Evolutionary conservation across 176 grass and related monocot genomes (phyloP), one percentile per base, ranked within the genome.

Genomic region (Oryza glaberrima): DNA sequence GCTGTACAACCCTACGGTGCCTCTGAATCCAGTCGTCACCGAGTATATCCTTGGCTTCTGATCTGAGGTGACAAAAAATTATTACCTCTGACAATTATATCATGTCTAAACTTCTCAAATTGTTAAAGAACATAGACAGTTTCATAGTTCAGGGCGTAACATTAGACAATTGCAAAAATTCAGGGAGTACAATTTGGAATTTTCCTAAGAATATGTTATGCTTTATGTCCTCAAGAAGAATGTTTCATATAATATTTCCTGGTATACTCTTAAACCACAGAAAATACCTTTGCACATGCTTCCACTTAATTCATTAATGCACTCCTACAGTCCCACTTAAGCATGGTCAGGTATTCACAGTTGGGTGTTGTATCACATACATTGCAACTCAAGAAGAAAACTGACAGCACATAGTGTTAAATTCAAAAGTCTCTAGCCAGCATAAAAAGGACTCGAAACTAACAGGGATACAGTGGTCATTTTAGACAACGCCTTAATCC

Each of bases 11-110:
- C 81, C 92, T 92, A 48, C 93, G 86, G 67, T 96, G 88, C 73
- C 72, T 91, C 78, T 96, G 88, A 85, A 99, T 88, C 96, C 96
- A 99, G 83, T 99, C 84, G 72, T 88, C 84, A 68, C 88, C 93
- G 30, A 99, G 81, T 86, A 99, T 89, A 89, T 96, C 91, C 51
- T 96, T 94, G 78, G 86, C 94, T 87, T 99, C 91, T 88, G 91
- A 99, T 69, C 93, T 99, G 79, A 84, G 69, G 81, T 36, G 30
- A 69, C 49, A 79, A 7, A 79, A 52, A 49, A 65, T 22, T 63
- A 23, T 2, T 19, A 3, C 58, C 2, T 23, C 58, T 23, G 20
- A 63, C 23, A 63, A 23, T 61, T 63, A 63, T 63, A 63, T 23
- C 8, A 63, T 23, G n/a, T 23, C n/a, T 63, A 63, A n/a, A 63